Evolutionary conservation across 139 green algal species (phyloP), one percentile per base, ranked within the genome.

Genomic region (Haematococcus sp.): DNA sequence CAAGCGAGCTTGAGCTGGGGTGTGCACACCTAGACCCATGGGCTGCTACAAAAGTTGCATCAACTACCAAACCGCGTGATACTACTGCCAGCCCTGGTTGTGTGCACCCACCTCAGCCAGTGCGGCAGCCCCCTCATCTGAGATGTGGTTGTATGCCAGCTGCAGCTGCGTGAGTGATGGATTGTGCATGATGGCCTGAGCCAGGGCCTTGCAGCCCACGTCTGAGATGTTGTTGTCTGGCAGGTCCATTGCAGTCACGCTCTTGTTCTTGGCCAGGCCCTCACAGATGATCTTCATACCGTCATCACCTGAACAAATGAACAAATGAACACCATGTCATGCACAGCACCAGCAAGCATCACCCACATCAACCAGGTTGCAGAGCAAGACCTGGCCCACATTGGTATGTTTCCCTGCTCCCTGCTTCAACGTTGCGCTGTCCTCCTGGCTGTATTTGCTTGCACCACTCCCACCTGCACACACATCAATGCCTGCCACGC

Each of bases 61-160:
- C 28, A 63, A n/a, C n/a, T n/a, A n/a, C n/a, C n/a, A n/a, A n/a
- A n/a, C n/a, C n/a, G n/a, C n/a, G n/a, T n/a, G n/a, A n/a, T n/a
- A n/a, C n/a, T n/a, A n/a, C n/a, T n/a, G n/a, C n/a, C n/a, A n/a
- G n/a, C n/a, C n/a, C n/a, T n/a, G n/a, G n/a, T n/a, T n/a, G n/a
- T n/a, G n/a, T n/a, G n/a, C n/a, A n/a, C 76, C 2, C 49, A 88
- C 83, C 79, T 84, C 44, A 20, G 84, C 80, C 43, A 89, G 55
- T 1, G 73, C 60, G 28, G 65, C 51, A 2, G 80, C 77, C 0
- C 84, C 84, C 23, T 71, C 49, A 44, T 89, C 78, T 0, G 74
- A 63, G 27, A 89, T 85, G 15, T 85, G 58, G 70, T 89, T 89
- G 61, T 78, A 72, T 2, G 71, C 75, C 28, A 89, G 81, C 76